phyloP scores from a whole-genome alignment of 768 basidiomycete species.

The Pluteus cervinus region DNA sequence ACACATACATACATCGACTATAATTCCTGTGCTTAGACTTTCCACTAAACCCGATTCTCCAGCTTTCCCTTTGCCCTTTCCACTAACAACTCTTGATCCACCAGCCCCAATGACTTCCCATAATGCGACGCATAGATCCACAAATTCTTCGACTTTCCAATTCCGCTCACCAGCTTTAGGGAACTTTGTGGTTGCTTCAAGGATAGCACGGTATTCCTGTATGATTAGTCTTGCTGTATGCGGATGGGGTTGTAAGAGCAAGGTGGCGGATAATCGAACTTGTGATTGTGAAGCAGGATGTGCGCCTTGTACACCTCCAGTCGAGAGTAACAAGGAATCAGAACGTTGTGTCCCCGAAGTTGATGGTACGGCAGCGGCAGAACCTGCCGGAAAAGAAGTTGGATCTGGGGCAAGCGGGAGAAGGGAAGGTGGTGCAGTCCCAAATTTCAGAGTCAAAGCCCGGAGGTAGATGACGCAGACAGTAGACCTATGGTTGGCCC shows the following conservation, averaged over 20 bases:
- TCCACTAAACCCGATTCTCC: too few relatives aligned
- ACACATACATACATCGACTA: constrained; percentile 83
- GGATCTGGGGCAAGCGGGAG: constrained; percentile 10
- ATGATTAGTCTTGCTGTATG: constrained; percentile 60
- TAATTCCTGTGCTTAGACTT: too few relatives aligned
- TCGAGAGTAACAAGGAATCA: constrained; percentile 3
- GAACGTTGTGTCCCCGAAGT: too few relatives aligned
- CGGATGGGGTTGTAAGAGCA: too few relatives aligned
- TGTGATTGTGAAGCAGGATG: constrained; percentile 5
- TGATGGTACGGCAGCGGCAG: too few relatives aligned
- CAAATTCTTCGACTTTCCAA: constrained; percentile 73
- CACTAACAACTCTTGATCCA: too few relatives aligned
- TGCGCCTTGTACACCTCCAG: too few relatives aligned
- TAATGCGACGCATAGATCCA: constrained; percentile 70
- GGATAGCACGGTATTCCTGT: constrained; percentile 62
- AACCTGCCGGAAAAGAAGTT: constrained; percentile 10
- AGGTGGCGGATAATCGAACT: constrained; percentile 26
- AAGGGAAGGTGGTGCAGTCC: constrained; percentile 11
- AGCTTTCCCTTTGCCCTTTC: too few relatives aligned
- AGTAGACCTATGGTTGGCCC: constrained; percentile 67
- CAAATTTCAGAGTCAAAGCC: constrained; percentile 55
- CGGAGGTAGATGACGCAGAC: constrained; percentile 69
- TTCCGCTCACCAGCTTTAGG: constrained; percentile 81
- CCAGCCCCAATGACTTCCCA: constrained; percentile 74
- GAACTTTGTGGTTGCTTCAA: constrained; percentile 67